Base-by-base conservation (phyloP, 2,329 filamentous ascomycete species). In the Alternaria sp. region DNA sequence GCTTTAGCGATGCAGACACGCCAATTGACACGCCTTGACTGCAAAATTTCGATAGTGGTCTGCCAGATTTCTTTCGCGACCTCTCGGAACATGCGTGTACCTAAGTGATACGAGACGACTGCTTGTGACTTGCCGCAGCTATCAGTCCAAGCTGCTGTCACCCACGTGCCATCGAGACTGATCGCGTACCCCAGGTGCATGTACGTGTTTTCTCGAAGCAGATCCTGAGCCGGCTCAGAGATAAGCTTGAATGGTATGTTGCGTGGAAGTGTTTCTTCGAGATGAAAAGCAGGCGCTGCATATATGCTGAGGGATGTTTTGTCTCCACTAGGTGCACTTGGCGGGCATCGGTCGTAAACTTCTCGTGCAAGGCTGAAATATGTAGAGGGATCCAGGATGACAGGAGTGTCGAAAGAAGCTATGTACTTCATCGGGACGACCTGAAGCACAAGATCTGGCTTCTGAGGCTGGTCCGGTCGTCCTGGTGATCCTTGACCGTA, bases 91-190 rank as follows among this genome's bases (percentile, higher is more conserved):
- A 67, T 85, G 82, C 78, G 87, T 85, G 62, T 89, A 83, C 45
- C 74, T 3, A 94, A 81, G 69, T 90, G 92, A 76, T 93, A 94
- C 0, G 91, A 90, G 0, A 89, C 86, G 16, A 86, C 91, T 66
- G 89, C 87, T 74, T 94, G 91, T 62, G 91, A 87, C 60, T 86
- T 87, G 2, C 92, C 92, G 27, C 86, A 86, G 67, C 89, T 92
- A 73, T 96, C 92, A 1, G 90, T 92, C 92, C 92, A 96, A 0
- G 90, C 90, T 6, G 88, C 90, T 12, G 89, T 90, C 38, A 95
- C 81, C 93, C 93, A 97, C 9, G 89, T 83, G 20, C 90, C 87
- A 74, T 94, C 91, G 11, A 89, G 83, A 71, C 91, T 94, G 57
- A 89, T 85, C 2, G 90, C 87, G 71, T 96, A 96, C 1, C 90